Percentiles rank a stretch among this genome's conserved stretches.
Conservation (phyloP, 257 asterid species). For the Knoxia roxburghii region DNA sequence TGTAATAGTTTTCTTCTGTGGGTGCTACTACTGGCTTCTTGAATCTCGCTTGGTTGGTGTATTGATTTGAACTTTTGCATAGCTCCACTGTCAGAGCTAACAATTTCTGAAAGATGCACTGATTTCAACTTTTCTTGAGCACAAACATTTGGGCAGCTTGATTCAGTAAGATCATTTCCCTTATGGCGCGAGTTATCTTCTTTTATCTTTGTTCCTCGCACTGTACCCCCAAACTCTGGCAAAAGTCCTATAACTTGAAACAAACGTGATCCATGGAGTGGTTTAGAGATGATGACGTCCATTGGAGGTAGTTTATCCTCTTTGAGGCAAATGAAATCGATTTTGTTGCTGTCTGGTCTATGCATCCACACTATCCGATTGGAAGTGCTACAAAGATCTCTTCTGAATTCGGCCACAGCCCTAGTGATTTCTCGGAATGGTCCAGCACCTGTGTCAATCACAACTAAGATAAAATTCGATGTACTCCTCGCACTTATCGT, state of each 20-base stretch:
- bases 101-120: no score
- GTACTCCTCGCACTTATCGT: not conserved
- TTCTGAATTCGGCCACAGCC: constrained; percentile 55
- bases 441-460: constrained; percentile 48
- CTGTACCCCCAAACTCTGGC: constrained; percentile 47
- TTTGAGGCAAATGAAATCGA: constrained; percentile 29
- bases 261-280: constrained; percentile 78
- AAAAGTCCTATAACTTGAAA: constrained; percentile 36
- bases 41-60: not conserved
- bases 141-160: not conserved
- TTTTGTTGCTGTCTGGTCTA: constrained; percentile 18
- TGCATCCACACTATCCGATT: constrained; percentile 64
- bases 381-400: constrained; percentile 26
- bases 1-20: constrained; percentile 23
- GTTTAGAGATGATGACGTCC: constrained; percentile 50
- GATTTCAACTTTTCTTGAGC: not conserved
- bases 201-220: not conserved
- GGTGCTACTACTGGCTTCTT: not conserved
- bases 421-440: constrained; percentile 34
- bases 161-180: not conserved
- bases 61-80: no score
- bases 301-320: constrained; percentile 41
- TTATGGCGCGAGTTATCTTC: not conserved
- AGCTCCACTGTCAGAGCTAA: no score
- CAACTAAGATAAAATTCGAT: constrained; percentile 31